phyloP scores from a whole-genome alignment of 75 land plant species.

The Cunninghamia lanceolata region DNA sequence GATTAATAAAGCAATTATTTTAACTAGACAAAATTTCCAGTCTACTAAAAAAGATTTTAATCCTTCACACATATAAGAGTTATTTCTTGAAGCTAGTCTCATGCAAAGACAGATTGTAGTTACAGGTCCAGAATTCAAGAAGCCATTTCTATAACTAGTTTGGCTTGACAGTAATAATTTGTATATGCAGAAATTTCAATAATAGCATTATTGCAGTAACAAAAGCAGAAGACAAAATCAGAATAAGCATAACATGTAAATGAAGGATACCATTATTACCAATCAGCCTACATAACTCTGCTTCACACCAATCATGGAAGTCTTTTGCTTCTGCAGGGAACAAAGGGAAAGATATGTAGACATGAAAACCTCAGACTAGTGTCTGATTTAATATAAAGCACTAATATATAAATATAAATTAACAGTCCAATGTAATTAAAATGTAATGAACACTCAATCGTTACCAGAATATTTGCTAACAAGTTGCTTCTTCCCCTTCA shows the following conservation, averaged over 20 bases:
- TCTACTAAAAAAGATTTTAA: not conserved
- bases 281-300: slow-evolving; percentile 49
- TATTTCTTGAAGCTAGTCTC: not conserved
- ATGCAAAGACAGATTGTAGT: not conserved
- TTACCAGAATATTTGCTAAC: slow-evolving; percentile 28
- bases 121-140: not conserved
- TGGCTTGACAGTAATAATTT: not conserved
- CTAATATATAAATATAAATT: not conserved
- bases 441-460: not conserved
- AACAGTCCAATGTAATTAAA: not conserved
- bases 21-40: not conserved
- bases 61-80: not conserved
- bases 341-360: not conserved
- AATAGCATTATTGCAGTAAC: not conserved
- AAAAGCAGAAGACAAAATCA: not conserved
- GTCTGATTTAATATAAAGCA: not conserved
- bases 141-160: not conserved
- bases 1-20: too few relatives aligned
- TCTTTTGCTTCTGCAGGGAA: slow-evolving; percentile 67
- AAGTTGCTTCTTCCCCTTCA: slow-evolving; percentile 48
- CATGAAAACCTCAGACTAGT: not conserved
- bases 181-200: not conserved
- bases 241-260: not conserved
- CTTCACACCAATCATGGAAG: slow-evolving; percentile 83
- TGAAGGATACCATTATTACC: slow-evolving; percentile 64